Conservation (phyloP, 1,139 yeast genomes). For the Debaryomycetaceae sp. region DNA sequence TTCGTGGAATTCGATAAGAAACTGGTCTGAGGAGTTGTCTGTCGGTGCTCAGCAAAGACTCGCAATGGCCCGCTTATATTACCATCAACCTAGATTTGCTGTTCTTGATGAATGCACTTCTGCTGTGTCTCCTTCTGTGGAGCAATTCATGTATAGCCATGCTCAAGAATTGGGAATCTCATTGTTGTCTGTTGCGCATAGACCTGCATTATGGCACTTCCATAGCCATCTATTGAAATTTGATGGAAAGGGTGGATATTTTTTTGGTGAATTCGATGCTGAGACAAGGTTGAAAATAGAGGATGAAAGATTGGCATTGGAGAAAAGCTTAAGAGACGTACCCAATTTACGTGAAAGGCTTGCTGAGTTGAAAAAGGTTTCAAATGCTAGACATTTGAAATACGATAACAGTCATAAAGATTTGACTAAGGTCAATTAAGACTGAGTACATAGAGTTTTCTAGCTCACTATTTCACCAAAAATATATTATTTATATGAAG, state of each 20-base stretch:
- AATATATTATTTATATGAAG: no score
- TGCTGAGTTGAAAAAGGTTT: constrained; percentile 53
- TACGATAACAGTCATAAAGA: constrained; percentile 14
- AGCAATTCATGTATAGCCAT: constrained; percentile 81
- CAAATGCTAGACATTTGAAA: constrained; percentile 39
- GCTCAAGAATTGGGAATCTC: constrained; percentile 82
- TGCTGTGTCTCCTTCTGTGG: constrained; percentile 88
- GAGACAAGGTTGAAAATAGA: constrained; percentile 64
- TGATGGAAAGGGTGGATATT: constrained; percentile 78
- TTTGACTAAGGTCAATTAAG: constrained; percentile 2
- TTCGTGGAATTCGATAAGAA: constrained; percentile 65
- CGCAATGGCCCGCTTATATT: constrained; percentile 90
- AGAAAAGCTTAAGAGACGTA: constrained; percentile 62
- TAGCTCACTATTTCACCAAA: no score
- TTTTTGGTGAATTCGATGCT: constrained; percentile 67
- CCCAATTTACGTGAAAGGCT: constrained; percentile 64
- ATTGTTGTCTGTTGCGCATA: constrained; percentile 83
- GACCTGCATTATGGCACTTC: constrained; percentile 91
- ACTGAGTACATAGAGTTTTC: neutral
- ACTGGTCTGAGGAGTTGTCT: constrained; percentile 87
- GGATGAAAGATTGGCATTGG: constrained; percentile 65
- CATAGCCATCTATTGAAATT: constrained; percentile 80
- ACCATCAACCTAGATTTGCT: constrained; percentile 89
- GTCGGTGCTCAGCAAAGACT: constrained; percentile 91
- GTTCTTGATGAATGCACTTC: constrained; percentile 95